Base-by-base conservation (phyloP, 768 basidiomycete genomes). In the Suillus spraguei region DNA sequence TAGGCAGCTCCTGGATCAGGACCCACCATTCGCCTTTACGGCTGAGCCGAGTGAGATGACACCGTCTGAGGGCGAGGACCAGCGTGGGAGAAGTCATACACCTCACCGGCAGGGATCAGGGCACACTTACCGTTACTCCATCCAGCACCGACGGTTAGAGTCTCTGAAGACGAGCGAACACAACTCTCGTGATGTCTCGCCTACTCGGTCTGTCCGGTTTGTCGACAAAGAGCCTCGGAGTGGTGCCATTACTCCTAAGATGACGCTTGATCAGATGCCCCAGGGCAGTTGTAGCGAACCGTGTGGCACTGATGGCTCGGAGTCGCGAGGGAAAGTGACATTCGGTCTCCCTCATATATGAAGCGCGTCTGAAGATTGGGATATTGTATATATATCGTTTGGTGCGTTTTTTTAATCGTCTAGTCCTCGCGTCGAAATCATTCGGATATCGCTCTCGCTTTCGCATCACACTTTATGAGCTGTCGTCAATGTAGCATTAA, bases 191-290 rank as follows among this genome's bases (percentile, higher is more conserved):
- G 82, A 81, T 4, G 76, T 70, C 54, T 84, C 83, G 8, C 82
- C 82, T 1, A 65, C 78, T 10, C 80, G 82, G n/a, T 84, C 82
- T 14, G 76, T 83, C 60, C 78, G 80, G 41, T 84, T 82, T 66
- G 81, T 76, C 44, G 82, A 83, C 60, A 72, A 76, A 59, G 71
- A 66, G n/a, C 39, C n/a, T n/a, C 64, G 39, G n/a, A 65, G 64
- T 6, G 69, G 73, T 42, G 49, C 65, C 0, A 67, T 2, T 62
- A 69, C 73, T 28, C 72, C 70, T 6, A 69, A 67, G 38, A 68
- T 17, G 54, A 65, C n/a, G 4, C 36, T 35, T 47, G 59, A 36
- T 70, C 70, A 67, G 70, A 68, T 14, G 69, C 73, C n/a, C 46
- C 66, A 59, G 67, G 61, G 64, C 62, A 42, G 39, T 41, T 67